Conservation (phyloP, 2,329 filamentous ascomycete genomes). For the Botrytis medusae region DNA sequence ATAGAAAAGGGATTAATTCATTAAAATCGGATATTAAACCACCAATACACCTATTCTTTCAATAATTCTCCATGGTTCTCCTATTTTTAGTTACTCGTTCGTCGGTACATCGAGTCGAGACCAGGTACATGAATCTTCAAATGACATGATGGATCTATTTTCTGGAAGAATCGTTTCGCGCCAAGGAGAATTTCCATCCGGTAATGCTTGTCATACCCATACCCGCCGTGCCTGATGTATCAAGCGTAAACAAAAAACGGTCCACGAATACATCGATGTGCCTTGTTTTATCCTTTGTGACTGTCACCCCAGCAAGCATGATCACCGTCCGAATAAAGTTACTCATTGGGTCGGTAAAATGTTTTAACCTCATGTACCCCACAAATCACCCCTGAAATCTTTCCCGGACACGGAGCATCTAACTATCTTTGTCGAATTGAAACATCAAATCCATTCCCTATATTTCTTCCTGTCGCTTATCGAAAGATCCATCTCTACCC, state of each 20-base stretch:
- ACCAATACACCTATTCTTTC: neutral
- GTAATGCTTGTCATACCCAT: neutral
- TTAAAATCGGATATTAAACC: neutral
- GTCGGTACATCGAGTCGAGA: neutral
- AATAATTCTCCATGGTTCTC: neutral
- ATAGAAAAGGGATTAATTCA: neutral
- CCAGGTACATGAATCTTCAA: neutral
- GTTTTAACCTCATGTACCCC: neutral
- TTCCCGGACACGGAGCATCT: neutral
- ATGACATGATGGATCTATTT: neutral
- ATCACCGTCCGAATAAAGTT: neutral
- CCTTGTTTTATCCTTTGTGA: neutral
- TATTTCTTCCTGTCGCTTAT: slow-evolving; percentile 10
- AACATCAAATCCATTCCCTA: slow-evolving; percentile 1
- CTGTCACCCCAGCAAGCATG: neutral
- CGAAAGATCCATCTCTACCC: neutral
- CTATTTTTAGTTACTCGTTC: neutral
- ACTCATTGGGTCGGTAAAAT: neutral
- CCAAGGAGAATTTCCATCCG: slow-evolving; percentile 1
- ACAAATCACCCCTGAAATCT: slow-evolving; percentile 1
- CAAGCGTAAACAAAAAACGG: neutral
- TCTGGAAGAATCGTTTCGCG: slow-evolving; percentile 11
- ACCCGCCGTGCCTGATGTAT: too few species aligned
- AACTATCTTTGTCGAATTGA: slow-evolving; percentile 8
- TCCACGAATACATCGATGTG: neutral